A percentile compares a stretch with the other conserved stretches of the same genome.
These are phyloP conservation scores for Entonaema liquescens DNA, from an alignment of 495 filamentous ascomycete genomes.

Conservation along the genomic window DNA sequence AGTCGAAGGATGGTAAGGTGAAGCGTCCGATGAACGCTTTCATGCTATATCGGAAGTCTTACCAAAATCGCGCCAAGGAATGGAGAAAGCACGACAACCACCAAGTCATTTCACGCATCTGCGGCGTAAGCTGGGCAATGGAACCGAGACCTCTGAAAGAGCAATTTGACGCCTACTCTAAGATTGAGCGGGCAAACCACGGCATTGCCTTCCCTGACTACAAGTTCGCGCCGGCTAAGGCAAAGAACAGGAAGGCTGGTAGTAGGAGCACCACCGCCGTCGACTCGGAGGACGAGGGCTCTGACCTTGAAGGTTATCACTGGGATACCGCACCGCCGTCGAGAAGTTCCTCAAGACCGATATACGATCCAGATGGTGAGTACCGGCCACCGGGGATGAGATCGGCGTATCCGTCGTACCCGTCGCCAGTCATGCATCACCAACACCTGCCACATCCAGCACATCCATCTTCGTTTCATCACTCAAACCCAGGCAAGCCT, in stretches of 20 bases:
- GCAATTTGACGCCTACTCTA: conserved; percentile 84
- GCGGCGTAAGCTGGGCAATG: conserved; percentile 84
- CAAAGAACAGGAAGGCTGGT: conserved; percentile 52
- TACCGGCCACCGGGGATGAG: conserved; percentile 45
- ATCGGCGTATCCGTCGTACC: conserved; percentile 42
- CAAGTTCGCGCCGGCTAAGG: conserved; percentile 91
- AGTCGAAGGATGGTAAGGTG: conserved; percentile 78
- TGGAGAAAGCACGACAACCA: conserved; percentile 91
- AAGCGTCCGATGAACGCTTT: conserved; percentile 98
- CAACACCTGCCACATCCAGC: conserved; percentile 43
- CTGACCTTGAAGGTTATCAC: conserved; percentile 41
- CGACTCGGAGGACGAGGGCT: conserved; percentile 54
- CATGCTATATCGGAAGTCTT: conserved; percentile 97
- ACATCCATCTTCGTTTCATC: conserved; percentile 67
- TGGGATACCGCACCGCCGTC: conserved; percentile 48
- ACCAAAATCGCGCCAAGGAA: conserved; percentile 82
- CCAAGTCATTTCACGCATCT: conserved; percentile 86
- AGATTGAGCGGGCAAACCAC: conserved; percentile 86
- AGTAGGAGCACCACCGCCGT: conserved; percentile 2
- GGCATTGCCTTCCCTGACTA: conserved; percentile 87
- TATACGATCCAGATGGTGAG: conserved; percentile 47
- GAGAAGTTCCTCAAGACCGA: conserved; percentile 45
- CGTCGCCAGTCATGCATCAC: conserved; percentile 46
- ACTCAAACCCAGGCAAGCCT: conserved; percentile 68
- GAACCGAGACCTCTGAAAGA: conserved; percentile 75